These are phyloP conservation scores for Phytopythium vexans DNA, from an alignment of 352 stramenopile species.

Conservation along the genomic window DNA sequence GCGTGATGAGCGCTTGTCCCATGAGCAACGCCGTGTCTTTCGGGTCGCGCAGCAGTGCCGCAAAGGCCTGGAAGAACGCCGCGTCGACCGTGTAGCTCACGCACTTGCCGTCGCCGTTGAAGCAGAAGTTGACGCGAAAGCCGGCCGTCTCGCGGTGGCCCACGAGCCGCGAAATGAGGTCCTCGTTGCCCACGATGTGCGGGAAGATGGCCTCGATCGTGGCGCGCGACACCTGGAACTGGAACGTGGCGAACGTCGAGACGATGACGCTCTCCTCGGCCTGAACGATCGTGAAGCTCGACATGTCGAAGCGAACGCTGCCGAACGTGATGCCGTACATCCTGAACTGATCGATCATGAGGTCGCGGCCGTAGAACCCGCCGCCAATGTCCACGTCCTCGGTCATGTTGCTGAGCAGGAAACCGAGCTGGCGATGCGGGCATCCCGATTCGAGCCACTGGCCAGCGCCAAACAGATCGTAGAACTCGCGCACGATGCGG, in stretches of 20 bases:
- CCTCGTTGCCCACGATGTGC: slow-evolving; percentile 17
- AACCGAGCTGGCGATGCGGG: slow-evolving; percentile 13
- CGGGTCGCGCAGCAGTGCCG: slow-evolving; percentile 14
- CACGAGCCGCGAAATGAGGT: slow-evolving; percentile 13
- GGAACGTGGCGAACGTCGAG: slow-evolving; percentile 8
- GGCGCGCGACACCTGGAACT: slow-evolving; percentile 18
- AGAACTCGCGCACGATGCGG: slow-evolving; percentile 20
- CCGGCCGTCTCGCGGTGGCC: slow-evolving; percentile 3
- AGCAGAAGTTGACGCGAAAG: slow-evolving; percentile 13
- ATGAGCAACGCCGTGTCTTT: slow-evolving; percentile 10
- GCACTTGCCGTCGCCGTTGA: slow-evolving; percentile 12
- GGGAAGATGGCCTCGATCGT: slow-evolving; percentile 23
- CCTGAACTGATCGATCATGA: slow-evolving; percentile 19
- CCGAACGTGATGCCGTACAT: slow-evolving; percentile 9
- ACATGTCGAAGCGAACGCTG: slow-evolving; percentile 6
- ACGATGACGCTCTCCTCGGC: slow-evolving; percentile 16
- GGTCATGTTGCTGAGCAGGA: slow-evolving; percentile 24
- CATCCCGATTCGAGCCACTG: slow-evolving; percentile 5
- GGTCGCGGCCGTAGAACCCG: slow-evolving; percentile 15
- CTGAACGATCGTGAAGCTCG: slow-evolving; percentile 7
- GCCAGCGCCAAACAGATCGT: slow-evolving; percentile 11
- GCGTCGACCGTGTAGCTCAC: slow-evolving; percentile 16
- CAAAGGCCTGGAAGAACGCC: slow-evolving; percentile 13
- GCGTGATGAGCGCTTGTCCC: slow-evolving; percentile 12
- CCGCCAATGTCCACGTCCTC: slow-evolving; percentile 15